Evolutionary conservation across 371 early-diverging fungal species (phyloP), one percentile per base, ranked within the genome.

Genomic region (Rhizopus arrhizus): DNA sequence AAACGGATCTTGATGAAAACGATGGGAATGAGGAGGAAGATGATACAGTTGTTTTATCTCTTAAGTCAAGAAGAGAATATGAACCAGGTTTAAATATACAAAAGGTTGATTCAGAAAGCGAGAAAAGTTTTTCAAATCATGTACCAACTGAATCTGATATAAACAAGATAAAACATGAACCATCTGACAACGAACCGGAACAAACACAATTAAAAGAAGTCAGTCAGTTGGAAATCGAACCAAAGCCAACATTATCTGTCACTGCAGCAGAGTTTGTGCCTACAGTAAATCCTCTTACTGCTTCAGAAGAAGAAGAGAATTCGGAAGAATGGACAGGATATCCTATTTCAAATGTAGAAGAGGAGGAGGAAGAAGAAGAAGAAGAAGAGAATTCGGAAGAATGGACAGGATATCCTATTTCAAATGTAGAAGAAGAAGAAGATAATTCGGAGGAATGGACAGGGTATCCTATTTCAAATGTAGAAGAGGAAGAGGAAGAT

Each of bases 391-490:
- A 66, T 36, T 32, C 54, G 34, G 58, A 63, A 52, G 53, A 53
- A 41, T 40, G 56, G 52, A 50, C 41, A 58, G 52, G 58, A 7
- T 52, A 45, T 29, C 52, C 52, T 15, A 12, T 41, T 38, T 8
- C 11, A 11, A 35, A 29, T 35, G 16, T 7, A 11, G 58, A 22
- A 45, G 38, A n/a, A 7, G 13, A 46, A n/a, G 10, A 33, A n/a
- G 52, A 52, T 13, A 66, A 66, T 36, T 32, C 54, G 34, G 58
- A 63, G 43, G 53, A 53, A 56, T 76, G 76, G 77, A 56, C 47
- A 38, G 62, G 67, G 7, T 59, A 52, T 36, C 62, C 67, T 15
- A n/a, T 45, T 0, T 63, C 72, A 13, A 33, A 13, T 41, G 53
- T 28, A 22, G 15, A 11, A 28, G 64, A 56, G 0, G 62, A 65